These are phyloP conservation scores for Scedosporium aurantiacum DNA, from an alignment of 2,329 filamentous ascomycete genomes.

Conservation along the genomic window DNA sequence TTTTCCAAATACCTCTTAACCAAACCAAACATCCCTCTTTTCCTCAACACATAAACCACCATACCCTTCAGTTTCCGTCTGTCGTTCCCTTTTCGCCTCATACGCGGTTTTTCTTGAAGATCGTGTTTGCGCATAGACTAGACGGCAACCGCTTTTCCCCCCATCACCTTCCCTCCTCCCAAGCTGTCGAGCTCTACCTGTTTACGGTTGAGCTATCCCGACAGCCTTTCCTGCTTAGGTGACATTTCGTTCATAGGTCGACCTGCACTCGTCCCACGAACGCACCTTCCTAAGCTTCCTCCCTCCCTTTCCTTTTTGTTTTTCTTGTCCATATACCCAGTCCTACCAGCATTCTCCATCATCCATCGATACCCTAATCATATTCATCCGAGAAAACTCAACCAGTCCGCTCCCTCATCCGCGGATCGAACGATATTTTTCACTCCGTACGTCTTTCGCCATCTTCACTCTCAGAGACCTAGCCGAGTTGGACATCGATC, in stretches of 20 bases:
- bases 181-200: not conserved
- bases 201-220: not conserved
- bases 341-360: not conserved
- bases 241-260: conserved; percentile 25
- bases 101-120: not conserved
- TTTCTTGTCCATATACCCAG: not conserved
- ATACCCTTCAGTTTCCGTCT: not conserved
- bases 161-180: not conserved
- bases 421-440: not conserved
- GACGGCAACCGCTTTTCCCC: not conserved
- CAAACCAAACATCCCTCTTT: conserved; percentile 3
- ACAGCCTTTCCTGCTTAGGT: conserved; percentile 5
- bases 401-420: not conserved
- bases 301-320: not conserved
- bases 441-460: not conserved
- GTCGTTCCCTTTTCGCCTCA: not conserved
- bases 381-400: not conserved
- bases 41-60: not conserved
- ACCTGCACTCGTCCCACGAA: conserved; percentile 27
- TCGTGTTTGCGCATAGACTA: not conserved
- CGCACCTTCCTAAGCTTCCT: conserved; percentile 1
- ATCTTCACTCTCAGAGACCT: not conserved
- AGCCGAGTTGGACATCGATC: not conserved
- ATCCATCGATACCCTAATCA: conserved; percentile 1
- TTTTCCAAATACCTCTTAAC: conserved; percentile 6